phyloP scores from a whole-genome alignment of 495 filamentous ascomycete genomes.

The Penicillium dipodomyicola region DNA sequence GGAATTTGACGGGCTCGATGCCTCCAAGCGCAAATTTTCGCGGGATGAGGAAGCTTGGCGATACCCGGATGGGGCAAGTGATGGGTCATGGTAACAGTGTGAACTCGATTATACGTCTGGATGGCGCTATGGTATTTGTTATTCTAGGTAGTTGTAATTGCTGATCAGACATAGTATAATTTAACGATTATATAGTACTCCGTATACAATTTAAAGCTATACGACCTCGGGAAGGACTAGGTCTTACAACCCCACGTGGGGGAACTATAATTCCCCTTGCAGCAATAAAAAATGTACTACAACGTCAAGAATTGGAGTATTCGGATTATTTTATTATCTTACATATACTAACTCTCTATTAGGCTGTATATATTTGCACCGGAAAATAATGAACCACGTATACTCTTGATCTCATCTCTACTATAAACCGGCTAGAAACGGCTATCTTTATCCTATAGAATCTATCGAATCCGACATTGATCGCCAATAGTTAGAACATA shows the following conservation, averaged over 20 bases:
- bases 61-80: conserved; percentile 11
- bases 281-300: not conserved
- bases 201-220: not conserved
- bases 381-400: no score
- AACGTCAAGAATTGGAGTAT: not conserved
- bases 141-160: not conserved
- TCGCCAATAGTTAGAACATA: not conserved
- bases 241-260: conserved; percentile 3
- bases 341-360: no score
- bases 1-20: conserved; percentile 12
- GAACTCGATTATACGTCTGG: not conserved
- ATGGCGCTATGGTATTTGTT: not conserved
- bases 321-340: no score
- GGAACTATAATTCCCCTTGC: not conserved
- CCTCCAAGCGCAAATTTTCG: conserved; percentile 21
- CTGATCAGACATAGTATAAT: not conserved
- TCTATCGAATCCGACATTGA: not conserved
- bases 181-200: no score
- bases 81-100: conserved; percentile 1
- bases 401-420: no score
- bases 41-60: conserved; percentile 21
- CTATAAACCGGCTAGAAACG: no score
- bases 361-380: no score
- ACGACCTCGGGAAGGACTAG: not conserved
- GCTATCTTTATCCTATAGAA: no score